Base-by-base conservation (phyloP, 208 protist species). In the Leishmania braziliensis region DNA sequence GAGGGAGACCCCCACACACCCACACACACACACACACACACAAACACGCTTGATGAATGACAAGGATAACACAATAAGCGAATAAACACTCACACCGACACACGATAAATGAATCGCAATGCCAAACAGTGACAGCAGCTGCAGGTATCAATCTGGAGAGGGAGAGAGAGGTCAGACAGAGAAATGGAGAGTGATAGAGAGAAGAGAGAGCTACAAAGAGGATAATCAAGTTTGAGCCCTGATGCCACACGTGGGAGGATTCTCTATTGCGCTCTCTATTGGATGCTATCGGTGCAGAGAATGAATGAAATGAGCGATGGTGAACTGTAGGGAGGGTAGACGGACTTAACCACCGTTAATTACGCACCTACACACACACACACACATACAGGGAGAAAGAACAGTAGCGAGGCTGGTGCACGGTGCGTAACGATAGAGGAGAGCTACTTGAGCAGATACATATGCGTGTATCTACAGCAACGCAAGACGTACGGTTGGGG, bases 61-160 rank as follows among this genome's bases (percentile, higher is more conserved):
- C 1, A 75, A 69, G 62, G 79, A 79, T 26, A 58, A 83, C 33
- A 83, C 33, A n/a, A 29, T 39, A 39, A n/a, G 29, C 29, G 14
- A 33, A 68, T 20, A 39, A 6, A 39, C 29, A 68, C 62, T 29
- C 62, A 5, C 62, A 39, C 29, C 5, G 62, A 39, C 14, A 14
- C 12, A 39, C 62, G 3, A 29, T 39, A 39, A 39, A 14, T 14
- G 10, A 8, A 43, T 12, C 16, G 12, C 26, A 36, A 12, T 68
- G 3, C 14, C 62, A 39, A 39, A 16, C 29, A 33, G 62, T 14
- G 29, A 68, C 62, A 3, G 62, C 3, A 12, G 29, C 26, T 23
- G 62, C 26, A 29, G 29, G 1, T 5, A 33, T 29, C 26, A 14
- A 6, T 26, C 23, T 14, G 16, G 56, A 75, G 50, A 39, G 50